Percentiles rank a stretch among this genome's conserved stretches.
phyloP scores from a whole-genome alignment of 192 early-diverging fungal species.

The Coemansia sp. region DNA sequence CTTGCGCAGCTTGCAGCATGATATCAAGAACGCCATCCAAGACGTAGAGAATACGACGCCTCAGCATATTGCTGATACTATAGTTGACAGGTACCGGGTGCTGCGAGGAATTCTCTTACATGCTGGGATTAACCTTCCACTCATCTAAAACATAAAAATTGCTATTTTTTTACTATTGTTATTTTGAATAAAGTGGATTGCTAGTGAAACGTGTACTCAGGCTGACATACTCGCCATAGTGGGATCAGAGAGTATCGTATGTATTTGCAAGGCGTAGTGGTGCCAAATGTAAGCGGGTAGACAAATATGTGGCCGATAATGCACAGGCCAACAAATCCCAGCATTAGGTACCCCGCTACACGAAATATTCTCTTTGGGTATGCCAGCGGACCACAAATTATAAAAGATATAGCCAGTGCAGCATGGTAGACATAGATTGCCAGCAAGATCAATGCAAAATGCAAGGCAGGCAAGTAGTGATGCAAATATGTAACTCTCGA shows the following conservation, averaged over 20 bases:
- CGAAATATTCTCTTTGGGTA: not conserved
- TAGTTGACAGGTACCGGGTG: conserved; percentile 33
- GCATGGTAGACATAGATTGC: conserved; percentile 22
- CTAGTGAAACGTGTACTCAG: conserved; percentile 13
- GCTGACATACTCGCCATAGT: conserved; percentile 13
- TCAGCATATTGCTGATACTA: conserved; percentile 19
- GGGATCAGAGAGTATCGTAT: conserved; percentile 3
- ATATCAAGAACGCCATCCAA: conserved; percentile 15
- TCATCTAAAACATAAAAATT: conserved; percentile 13
- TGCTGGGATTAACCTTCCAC: conserved; percentile 23
- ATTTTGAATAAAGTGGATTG: conserved; percentile 4
- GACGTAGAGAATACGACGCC: conserved; percentile 17
- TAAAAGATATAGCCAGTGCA: not conserved
- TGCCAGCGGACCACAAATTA: not conserved
- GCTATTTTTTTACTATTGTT: not conserved
- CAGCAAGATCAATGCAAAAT: conserved; percentile 64
- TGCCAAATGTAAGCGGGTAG: conserved; percentile 33
- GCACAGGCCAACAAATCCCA: not conserved
- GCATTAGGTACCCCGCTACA: not conserved
- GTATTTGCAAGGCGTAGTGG: conserved; percentile 14
- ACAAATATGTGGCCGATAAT: conserved; percentile 7
- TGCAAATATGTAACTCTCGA: conserved; percentile 73
- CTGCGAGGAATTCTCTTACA: conserved; percentile 24
- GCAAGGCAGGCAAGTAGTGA: conserved; percentile 72
- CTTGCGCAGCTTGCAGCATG: conserved; percentile 24